Evolutionary conservation across 1,284 basidiomycete species (phyloP).

Genomic region (Ceratobasidium sp.): DNA sequence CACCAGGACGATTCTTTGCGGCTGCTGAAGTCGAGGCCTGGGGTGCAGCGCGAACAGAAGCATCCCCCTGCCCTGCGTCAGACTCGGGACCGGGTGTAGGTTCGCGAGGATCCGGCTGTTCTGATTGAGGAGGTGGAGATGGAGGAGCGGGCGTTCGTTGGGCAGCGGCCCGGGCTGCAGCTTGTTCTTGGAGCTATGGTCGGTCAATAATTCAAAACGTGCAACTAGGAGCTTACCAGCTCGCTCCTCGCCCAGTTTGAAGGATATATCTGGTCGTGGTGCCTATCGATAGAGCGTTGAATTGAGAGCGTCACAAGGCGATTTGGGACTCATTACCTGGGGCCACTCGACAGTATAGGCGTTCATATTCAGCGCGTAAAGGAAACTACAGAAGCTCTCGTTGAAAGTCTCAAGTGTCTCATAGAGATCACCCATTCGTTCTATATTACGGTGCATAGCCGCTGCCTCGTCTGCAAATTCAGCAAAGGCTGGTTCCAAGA

Average conservation of each 20-base stretch:
- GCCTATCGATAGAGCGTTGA: background rate
- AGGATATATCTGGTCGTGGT: conserved; percentile 60
- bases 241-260: conserved; percentile 61
- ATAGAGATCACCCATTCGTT: conserved; percentile 72
- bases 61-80: conserved; percentile 13
- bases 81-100: conserved; percentile 9
- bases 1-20: conserved; percentile 48
- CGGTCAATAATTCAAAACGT: conserved; percentile 1
- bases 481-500: conserved; percentile 80
- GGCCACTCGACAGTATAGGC: conserved; percentile 90
- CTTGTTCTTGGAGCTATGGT: conserved; percentile 51
- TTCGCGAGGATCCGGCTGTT: conserved; percentile 19
- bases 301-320: conserved; percentile 9
- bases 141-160: conserved; percentile 39
- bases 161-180: conserved; percentile 52
- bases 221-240: conserved; percentile 57
- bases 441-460: conserved; percentile 74
- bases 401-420: conserved; percentile 84
- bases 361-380: conserved; percentile 94
- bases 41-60: conserved; percentile 43
- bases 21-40: conserved; percentile 45
- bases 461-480: conserved; percentile 89
- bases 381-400: conserved; percentile 88
- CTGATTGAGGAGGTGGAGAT: conserved; percentile 25
- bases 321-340: conserved; percentile 61